A percentile compares a stretch with the other conserved stretches of the same genome.
Evolutionary conservation across 2,329 filamentous ascomycete species (phyloP).

Genomic region (Sporothrix brunneoviolacea): DNA sequence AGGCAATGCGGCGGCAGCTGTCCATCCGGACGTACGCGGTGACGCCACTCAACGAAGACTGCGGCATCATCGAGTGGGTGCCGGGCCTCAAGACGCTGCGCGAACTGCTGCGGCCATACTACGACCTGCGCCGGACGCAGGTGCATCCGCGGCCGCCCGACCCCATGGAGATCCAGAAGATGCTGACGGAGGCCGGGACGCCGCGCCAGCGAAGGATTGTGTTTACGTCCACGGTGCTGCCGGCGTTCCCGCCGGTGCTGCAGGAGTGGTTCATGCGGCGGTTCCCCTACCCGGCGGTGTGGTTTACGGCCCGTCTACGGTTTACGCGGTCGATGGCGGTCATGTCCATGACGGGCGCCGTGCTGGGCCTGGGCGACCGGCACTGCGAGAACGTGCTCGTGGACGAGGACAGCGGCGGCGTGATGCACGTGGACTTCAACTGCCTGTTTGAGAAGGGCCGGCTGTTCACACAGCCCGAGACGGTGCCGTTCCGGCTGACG

Average conservation of each 20-base stretch:
- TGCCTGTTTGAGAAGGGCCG: conserved; percentile 97
- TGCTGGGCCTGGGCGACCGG: conserved; percentile 85
- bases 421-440: conserved; percentile 99
- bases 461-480: conserved; percentile 89
- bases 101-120: conserved; percentile 59
- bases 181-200: conserved; percentile 57
- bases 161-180: conserved; percentile 58
- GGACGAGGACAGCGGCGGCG: conserved; percentile 85
- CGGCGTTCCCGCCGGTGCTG: conserved; percentile 73
- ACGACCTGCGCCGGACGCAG: conserved; percentile 60
- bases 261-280: conserved; percentile 94
- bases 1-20: conserved; percentile 80
- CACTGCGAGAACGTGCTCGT: conserved; percentile 97
- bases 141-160: conserved; percentile 64
- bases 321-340: conserved; percentile 94
- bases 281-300: conserved; percentile 85
- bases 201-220: conserved; percentile 55
- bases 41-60: conserved; percentile 94
- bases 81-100: conserved; percentile 90
- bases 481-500: conserved; percentile 91
- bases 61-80: conserved; percentile 97
- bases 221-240: conserved; percentile 61
- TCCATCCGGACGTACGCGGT: conserved; percentile 98
- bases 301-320: conserved; percentile 80
- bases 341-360: conserved; percentile 99